Evolutionary conservation across 2,329 filamentous ascomycete species (phyloP).

Genomic region (Trichoderma simmonsii): DNA sequence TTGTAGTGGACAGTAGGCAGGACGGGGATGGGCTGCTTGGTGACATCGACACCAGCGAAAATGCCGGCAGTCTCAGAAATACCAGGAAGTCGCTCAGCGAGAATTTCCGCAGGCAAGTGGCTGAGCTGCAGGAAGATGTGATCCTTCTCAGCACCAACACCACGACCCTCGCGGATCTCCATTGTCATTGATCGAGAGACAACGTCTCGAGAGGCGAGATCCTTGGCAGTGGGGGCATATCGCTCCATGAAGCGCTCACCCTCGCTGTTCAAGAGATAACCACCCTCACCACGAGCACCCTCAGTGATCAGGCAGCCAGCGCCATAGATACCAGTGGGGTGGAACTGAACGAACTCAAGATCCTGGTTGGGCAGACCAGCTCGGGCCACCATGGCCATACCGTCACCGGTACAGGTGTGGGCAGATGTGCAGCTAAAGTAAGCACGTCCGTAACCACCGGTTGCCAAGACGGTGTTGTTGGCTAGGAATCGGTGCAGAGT

Average conservation of each 20-base stretch:
- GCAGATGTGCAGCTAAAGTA: constrained; percentile 99
- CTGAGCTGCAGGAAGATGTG: constrained; percentile 98
- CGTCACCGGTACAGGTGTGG: constrained; percentile 97
- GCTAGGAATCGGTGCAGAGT: constrained; percentile 96
- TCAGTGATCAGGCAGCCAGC: constrained; percentile 97
- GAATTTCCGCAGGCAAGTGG: constrained; percentile 86
- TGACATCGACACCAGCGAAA: constrained; percentile 94
- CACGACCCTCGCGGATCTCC: constrained; percentile 95
- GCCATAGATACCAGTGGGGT: constrained; percentile 98
- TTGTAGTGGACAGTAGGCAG: constrained; percentile 98
- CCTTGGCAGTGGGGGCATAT: constrained; percentile 96
- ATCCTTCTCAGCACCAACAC: constrained; percentile 95
- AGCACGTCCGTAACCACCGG: constrained; percentile 93
- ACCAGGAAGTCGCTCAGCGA: constrained; percentile 94
- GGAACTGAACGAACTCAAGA: constrained; percentile 99
- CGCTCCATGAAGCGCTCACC: constrained; percentile 99
- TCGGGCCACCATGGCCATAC: constrained; percentile 98
- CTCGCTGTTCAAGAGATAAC: constrained; percentile 95
- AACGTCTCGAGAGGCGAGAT: constrained; percentile 93
- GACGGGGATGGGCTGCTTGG: constrained; percentile 94
- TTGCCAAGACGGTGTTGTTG: constrained; percentile 94
- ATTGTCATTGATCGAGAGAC: constrained; percentile 97
- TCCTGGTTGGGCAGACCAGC: constrained; percentile 98
- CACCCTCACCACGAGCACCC: constrained; percentile 95
- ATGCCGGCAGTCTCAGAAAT: constrained; percentile 98